phyloP scores from a whole-genome alignment of 2,329 filamentous ascomycete genomes.

The Byssochlamys sp. region DNA sequence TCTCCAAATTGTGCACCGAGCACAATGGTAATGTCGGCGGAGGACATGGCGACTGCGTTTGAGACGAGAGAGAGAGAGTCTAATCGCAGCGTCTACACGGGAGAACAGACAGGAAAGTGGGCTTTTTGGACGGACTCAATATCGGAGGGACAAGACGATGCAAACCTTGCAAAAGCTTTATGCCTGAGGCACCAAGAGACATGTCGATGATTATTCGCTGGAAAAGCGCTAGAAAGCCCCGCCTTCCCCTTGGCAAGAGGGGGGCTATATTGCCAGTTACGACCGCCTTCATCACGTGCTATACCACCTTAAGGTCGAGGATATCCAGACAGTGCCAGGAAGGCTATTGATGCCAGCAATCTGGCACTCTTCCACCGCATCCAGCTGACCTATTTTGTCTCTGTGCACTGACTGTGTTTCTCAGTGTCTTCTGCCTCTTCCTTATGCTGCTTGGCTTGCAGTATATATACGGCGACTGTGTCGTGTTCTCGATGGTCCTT shows the following conservation, averaged over 20 bases:
- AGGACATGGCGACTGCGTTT: neutral
- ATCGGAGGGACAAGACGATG: neutral
- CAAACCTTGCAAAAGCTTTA: neutral
- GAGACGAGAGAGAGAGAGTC: neutral
- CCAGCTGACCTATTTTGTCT: no score
- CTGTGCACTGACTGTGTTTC: no score
- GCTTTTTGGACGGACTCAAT: neutral
- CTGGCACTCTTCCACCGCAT: no score
- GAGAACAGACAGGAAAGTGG: neutral
- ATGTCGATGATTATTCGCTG: neutral
- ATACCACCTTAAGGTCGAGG: no score
- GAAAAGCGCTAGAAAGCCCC: neutral
- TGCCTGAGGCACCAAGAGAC: neutral
- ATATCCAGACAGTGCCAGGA: neutral
- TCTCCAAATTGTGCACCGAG: slow-evolving; percentile 41
- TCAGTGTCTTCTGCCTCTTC: no score
- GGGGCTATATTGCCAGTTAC: no score
- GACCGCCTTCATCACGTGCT: no score
- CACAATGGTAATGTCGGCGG: slow-evolving; percentile 34
- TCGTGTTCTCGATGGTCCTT: no score
- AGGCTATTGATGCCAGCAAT: no score
- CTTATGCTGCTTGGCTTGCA: no score
- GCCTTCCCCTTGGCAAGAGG: neutral
- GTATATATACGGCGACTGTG: no score
- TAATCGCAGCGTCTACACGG: neutral